Conservation (phyloP, 306 rosid genomes). For the Inga laurina region DNA sequence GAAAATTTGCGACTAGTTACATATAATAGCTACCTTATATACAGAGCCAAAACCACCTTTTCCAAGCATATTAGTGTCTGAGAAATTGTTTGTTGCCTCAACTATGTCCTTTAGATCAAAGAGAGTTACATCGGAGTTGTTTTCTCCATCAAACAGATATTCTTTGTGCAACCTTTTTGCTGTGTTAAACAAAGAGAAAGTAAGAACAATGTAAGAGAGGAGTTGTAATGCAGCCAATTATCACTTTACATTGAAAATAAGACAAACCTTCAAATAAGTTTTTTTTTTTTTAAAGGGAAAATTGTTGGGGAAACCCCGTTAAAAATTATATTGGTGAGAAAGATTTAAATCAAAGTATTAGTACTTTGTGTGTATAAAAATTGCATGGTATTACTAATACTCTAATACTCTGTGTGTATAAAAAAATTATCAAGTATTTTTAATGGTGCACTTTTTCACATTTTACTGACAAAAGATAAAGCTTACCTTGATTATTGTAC, state of each 20-base stretch:
- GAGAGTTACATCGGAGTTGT: slow-evolving; percentile 40
- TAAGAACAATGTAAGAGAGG: not conserved
- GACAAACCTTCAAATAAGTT: too few relatives aligned
- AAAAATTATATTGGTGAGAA: too few relatives aligned
- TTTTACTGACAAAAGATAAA: not conserved
- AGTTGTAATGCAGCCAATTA: not conserved
- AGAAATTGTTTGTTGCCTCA: slow-evolving; percentile 57
- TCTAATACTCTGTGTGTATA: too few relatives aligned
- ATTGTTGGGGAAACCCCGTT: too few relatives aligned
- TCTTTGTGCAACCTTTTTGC: not conserved
- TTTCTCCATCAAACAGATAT: slow-evolving; percentile 22
- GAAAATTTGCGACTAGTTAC: not conserved
- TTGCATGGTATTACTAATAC: too few relatives aligned
- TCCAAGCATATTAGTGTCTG: too few relatives aligned
- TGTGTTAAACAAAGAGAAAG: not conserved
- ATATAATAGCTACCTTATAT: not conserved
- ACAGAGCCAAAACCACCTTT: too few relatives aligned
- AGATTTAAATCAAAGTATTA: too few relatives aligned
- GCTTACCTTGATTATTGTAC: not conserved
- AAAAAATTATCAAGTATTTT: too few relatives aligned
- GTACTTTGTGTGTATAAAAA: too few relatives aligned
- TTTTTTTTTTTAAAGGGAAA: too few relatives aligned
- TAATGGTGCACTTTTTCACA: too few relatives aligned
- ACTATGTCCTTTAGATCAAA: slow-evolving; percentile 40
- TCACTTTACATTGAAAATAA: not conserved